A percentile compares a stretch with the other conserved stretches of the same genome.
Evolutionary conservation across 495 filamentous ascomycete species (phyloP).

Genomic region (Cenococcum geophilum): DNA sequence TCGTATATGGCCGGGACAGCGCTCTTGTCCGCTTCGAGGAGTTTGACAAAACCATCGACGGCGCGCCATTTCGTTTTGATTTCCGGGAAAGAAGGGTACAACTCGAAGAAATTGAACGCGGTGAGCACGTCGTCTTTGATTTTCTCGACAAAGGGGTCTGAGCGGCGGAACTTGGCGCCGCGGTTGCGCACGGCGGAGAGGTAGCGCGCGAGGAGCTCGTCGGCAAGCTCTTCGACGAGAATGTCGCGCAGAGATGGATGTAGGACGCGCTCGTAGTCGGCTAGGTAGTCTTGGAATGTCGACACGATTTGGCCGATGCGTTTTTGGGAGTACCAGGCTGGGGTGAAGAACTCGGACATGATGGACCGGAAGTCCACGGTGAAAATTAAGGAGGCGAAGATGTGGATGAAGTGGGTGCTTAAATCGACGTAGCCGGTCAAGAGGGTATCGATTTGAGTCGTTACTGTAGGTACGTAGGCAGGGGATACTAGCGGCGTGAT

Average conservation of each 20-base stretch:
- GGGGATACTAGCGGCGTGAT: conserved; percentile 72
- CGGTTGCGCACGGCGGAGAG: conserved; percentile 83
- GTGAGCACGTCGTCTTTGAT: conserved; percentile 84
- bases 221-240: conserved; percentile 80
- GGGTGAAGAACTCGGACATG: conserved; percentile 84
- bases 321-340: conserved; percentile 74
- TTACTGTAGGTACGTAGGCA: conserved; percentile 64
- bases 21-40: conserved; percentile 72
- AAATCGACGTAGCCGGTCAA: conserved; percentile 91
- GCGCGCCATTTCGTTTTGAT: conserved; percentile 91
- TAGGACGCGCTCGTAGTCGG: conserved; percentile 73
- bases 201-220: conserved; percentile 81
- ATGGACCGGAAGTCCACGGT: conserved; percentile 73
- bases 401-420: conserved; percentile 79
- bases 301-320: conserved; percentile 83
- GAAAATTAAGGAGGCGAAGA: conserved; percentile 81
- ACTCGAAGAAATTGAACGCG: conserved; percentile 66
- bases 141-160: conserved; percentile 78
- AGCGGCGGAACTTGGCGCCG: conserved; percentile 77
- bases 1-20: conserved; percentile 70
- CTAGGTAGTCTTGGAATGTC: conserved; percentile 90
- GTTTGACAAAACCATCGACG: conserved; percentile 67
- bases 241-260: conserved; percentile 84
- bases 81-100: conserved; percentile 55
- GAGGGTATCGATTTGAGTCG: conserved; percentile 64